These are phyloP conservation scores for Aspergillus amoenus DNA, from an alignment of 2,329 filamentous ascomycete genomes.

Conservation along the genomic window DNA sequence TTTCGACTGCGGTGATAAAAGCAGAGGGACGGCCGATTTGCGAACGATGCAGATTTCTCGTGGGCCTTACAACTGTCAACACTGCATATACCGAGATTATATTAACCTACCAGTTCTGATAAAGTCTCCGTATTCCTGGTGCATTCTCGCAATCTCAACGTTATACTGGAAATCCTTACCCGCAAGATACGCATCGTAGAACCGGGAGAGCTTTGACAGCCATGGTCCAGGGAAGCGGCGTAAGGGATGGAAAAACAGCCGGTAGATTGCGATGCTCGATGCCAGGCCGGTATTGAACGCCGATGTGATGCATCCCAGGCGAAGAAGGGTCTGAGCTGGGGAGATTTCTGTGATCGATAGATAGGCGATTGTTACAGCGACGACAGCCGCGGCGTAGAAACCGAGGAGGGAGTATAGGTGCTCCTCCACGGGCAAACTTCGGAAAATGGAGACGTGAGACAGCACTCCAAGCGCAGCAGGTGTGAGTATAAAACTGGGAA, in stretches of 20 bases:
- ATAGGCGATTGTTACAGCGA: not conserved
- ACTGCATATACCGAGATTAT: not conserved
- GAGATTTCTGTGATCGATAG: not conserved
- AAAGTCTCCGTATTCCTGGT: conserved; percentile 28
- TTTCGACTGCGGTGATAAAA: not conserved
- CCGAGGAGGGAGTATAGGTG: conserved; percentile 2
- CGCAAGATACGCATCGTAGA: conserved; percentile 18
- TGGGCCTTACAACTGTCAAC: not conserved
- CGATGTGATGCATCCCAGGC: not conserved
- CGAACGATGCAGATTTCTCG: conserved; percentile 1
- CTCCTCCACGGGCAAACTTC: conserved; percentile 10
- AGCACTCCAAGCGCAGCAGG: not conserved
- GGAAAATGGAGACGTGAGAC: conserved; percentile 5
- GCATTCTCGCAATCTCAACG: conserved; percentile 19
- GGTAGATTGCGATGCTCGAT: conserved; percentile 27
- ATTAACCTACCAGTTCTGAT: conserved; percentile 24
- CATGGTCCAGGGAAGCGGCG: conserved; percentile 26
- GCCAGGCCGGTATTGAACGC: conserved; percentile 1
- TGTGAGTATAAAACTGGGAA: not conserved
- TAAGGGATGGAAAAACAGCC: conserved; percentile 27
- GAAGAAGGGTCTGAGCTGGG: not conserved
- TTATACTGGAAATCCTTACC: conserved; percentile 16
- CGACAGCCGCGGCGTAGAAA: not conserved
- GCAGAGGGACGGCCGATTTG: not conserved
- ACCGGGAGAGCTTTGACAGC: conserved; percentile 20